These are phyloP conservation scores for Papiliotrema terrestris DNA, from an alignment of 1,284 basidiomycete species.

Conservation along the genomic window DNA sequence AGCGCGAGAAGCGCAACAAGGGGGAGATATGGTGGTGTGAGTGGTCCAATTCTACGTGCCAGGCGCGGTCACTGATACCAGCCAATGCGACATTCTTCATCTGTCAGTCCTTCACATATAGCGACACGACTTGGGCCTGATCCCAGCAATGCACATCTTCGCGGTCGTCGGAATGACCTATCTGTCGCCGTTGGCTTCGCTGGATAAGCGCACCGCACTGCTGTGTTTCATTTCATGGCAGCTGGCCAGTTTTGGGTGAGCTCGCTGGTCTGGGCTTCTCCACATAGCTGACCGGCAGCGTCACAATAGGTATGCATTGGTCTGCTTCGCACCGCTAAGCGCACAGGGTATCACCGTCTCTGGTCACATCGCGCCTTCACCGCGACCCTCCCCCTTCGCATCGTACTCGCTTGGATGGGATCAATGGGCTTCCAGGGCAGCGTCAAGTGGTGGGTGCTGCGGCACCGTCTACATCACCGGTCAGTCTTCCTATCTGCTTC, in stretches of 20 bases:
- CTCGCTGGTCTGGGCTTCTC: constrained; percentile 2
- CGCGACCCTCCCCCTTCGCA: constrained; percentile 57
- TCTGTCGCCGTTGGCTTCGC: constrained; percentile 52
- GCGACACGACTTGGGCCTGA: not conserved
- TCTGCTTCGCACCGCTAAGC: not conserved
- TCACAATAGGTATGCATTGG: constrained; percentile 1
- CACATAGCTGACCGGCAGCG: constrained; percentile 1
- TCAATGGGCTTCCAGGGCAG: constrained; percentile 66
- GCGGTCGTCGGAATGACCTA: constrained; percentile 57
- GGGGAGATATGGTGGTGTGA: constrained; percentile 38
- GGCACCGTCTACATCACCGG: constrained; percentile 73
- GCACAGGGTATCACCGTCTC: constrained; percentile 66
- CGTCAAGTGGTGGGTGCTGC: constrained; percentile 65
- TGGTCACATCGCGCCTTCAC: constrained; percentile 70
- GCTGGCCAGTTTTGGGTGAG: constrained; percentile 66
- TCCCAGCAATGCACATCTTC: constrained; percentile 56
- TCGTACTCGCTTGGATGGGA: constrained; percentile 62
- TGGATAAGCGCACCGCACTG: constrained; percentile 54
- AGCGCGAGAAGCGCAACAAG: constrained; percentile 4
- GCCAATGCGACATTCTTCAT: constrained; percentile 65
- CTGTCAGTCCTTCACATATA: constrained; percentile 15
- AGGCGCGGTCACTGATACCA: constrained; percentile 8
- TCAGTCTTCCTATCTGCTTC: constrained; percentile 27
- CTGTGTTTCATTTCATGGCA: constrained; percentile 64
- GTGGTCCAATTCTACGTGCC: constrained; percentile 6